phyloP scores from a whole-genome alignment of 2,329 filamentous ascomycete genomes.

The Microsporum ferrugineum region DNA sequence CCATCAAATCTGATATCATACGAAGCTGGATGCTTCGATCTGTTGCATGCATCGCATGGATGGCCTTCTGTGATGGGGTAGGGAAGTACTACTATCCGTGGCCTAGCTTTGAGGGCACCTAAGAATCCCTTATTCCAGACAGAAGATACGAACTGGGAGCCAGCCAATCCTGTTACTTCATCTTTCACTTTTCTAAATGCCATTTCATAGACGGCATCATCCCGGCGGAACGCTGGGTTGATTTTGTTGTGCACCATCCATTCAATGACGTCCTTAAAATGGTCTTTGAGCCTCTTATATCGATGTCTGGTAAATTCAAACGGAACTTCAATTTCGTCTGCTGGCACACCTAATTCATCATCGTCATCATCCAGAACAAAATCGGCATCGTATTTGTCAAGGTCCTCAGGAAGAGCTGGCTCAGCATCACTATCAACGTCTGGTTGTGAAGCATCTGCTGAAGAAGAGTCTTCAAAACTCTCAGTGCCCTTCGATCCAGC shows the following conservation, averaged over 20 bases:
- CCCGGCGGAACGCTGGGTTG: slow-evolving; percentile 55
- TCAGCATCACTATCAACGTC: slow-evolving; percentile 24
- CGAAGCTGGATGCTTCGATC: slow-evolving; percentile 55
- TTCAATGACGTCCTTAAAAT: slow-evolving; percentile 63
- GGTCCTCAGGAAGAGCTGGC: slow-evolving; percentile 29
- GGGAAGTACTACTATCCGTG: slow-evolving; percentile 44
- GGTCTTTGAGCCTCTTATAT: slow-evolving; percentile 56
- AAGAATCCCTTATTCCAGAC: slow-evolving; percentile 58
- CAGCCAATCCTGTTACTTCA: slow-evolving; percentile 55
- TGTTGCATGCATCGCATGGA: slow-evolving; percentile 60
- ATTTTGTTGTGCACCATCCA: slow-evolving; percentile 74
- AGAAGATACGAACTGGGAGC: slow-evolving; percentile 60
- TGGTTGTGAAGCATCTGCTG: slow-evolving; percentile 12
- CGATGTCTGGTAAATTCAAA: slow-evolving; percentile 57
- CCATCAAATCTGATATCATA: slow-evolving; percentile 54
- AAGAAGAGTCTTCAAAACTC: neutral
- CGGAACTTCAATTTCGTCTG: slow-evolving; percentile 45
- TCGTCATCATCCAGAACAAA: slow-evolving; percentile 54
- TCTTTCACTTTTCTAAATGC: slow-evolving; percentile 62
- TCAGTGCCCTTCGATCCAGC: neutral
- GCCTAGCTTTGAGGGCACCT: slow-evolving; percentile 54
- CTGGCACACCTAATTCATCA: slow-evolving; percentile 46
- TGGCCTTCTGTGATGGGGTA: slow-evolving; percentile 36
- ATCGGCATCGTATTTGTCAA: slow-evolving; percentile 48
- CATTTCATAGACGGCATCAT: slow-evolving; percentile 53